Conservation (phyloP, 148 eudicot genomes). For the Rhododendron ferrugineum region DNA sequence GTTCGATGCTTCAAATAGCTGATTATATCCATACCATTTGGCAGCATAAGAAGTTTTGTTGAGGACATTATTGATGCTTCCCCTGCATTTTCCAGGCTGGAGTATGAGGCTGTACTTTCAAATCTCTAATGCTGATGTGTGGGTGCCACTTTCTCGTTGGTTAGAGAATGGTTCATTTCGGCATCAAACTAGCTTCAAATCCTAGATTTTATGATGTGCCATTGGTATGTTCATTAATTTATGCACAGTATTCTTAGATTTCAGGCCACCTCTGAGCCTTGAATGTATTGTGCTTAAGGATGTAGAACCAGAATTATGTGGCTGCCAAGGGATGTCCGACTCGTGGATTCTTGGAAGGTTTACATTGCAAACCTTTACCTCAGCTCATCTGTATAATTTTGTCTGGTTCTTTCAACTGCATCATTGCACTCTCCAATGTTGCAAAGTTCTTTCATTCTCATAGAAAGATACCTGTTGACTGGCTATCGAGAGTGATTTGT, state of each 20-base stretch:
- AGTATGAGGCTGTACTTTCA: conserved; percentile 53
- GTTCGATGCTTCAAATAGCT: neutral
- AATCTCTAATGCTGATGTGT: conserved; percentile 33
- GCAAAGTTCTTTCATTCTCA: neutral
- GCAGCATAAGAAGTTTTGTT: conserved; percentile 23
- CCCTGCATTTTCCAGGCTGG: conserved; percentile 65
- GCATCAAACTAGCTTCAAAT: conserved; percentile 24
- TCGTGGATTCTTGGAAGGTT: conserved; percentile 38
- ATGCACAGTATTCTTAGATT: conserved; percentile 29
- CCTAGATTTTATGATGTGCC: conserved; percentile 30
- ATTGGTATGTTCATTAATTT: conserved; percentile 19
- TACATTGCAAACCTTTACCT: conserved; percentile 23
- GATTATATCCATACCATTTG: conserved; percentile 21
- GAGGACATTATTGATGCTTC: conserved; percentile 55
- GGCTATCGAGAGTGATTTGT: neutral
- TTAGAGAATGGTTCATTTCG: conserved; percentile 37
- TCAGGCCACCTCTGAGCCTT: conserved; percentile 41
- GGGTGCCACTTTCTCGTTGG: conserved; percentile 35
- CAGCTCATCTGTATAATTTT: conserved; percentile 12
- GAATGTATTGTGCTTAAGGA: conserved; percentile 36
- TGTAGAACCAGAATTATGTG: conserved; percentile 37
- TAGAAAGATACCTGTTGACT: neutral
- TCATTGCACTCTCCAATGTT: conserved; percentile 5
- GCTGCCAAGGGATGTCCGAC: conserved; percentile 27
- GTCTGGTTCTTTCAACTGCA: neutral